Percentiles rank a stretch among this genome's conserved stretches.
Evolutionary conservation across 2,329 filamentous ascomycete genomes (phyloP).

Genomic region (Metarhizium rileyi): DNA sequence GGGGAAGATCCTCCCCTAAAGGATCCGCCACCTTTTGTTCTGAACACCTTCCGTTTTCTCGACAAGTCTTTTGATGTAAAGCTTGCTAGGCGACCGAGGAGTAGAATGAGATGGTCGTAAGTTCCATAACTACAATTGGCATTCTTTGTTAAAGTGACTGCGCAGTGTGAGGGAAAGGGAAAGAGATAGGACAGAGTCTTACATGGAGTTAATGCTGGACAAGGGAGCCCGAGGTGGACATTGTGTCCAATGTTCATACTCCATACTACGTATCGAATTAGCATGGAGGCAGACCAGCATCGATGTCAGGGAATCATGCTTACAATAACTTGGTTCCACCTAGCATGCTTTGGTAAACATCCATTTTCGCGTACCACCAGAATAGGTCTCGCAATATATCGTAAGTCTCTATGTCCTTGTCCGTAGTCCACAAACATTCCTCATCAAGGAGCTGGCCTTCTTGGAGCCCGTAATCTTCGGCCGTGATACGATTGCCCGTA

Average conservation of each 20-base stretch:
- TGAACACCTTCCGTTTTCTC: conserved; percentile 60
- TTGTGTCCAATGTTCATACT: conserved; percentile 72
- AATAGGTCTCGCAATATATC: conserved; percentile 78
- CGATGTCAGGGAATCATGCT: neutral
- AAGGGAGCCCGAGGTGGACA: conserved; percentile 78
- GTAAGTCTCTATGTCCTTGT: conserved; percentile 66
- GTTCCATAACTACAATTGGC: conserved; percentile 63
- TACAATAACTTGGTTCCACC: conserved; percentile 81
- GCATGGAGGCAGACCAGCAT: conserved; percentile 1
- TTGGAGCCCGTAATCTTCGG: conserved; percentile 28
- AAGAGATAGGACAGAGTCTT: conserved; percentile 23
- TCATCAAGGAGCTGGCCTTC: conserved; percentile 18
- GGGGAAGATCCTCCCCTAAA: conserved; percentile 22
- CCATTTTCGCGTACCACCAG: conserved; percentile 96
- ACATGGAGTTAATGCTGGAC: conserved; percentile 65
- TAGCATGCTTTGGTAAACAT: conserved; percentile 81
- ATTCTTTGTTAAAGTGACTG: conserved; percentile 1
- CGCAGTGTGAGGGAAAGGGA: neutral
- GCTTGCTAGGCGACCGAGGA: conserved; percentile 69
- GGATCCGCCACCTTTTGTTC: conserved; percentile 19
- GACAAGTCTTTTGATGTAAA: conserved; percentile 70
- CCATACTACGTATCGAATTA: conserved; percentile 47
- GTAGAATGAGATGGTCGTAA: conserved; percentile 75
- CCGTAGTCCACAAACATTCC: conserved; percentile 23
- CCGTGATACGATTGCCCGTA: conserved; percentile 28